Evolutionary conservation across 495 filamentous ascomycete genomes (phyloP), one percentile per base, ranked within the genome.

Genomic region (Talaromyces wortmannii): DNA sequence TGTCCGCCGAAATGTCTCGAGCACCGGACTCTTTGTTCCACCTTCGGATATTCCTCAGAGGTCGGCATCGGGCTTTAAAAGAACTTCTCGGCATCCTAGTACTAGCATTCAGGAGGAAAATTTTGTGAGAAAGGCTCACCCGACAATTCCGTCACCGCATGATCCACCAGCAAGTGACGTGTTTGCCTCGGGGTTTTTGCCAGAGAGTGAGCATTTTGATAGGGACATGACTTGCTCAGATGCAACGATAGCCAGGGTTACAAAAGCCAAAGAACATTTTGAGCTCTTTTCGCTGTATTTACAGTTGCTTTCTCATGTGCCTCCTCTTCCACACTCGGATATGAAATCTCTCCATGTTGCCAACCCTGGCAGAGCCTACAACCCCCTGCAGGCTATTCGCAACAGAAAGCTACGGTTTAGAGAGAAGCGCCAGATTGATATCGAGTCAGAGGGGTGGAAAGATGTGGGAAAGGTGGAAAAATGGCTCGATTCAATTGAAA

Each of bases 361-460:
- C 42, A 62, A 52, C 15, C 59, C 83, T 36, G 83, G 84, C 29
- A 81, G 91, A 48, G 60, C 65, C 1, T 96, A 96, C 61, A 92
- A 97, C 64, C 92, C 91, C 5, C 75, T 97, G 18, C 92, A 97
- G 62, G 86, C 84, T 60, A 85, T 96, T 48, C 83, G 92, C 16
- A 95, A 97, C 61, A 79, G 91, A 18, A 87, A 89, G 58, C 77
- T 92, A 5, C 79, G 92, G 50, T 83, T 85, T 51, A 78, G 89
- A 29, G 87, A 91, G 65, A 77, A 86, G 31, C 83, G 81, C 55
- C 66, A 78, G 0, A 83, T 95, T 36, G 82, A 92, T 61, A 78
- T 84, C 13, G 82, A 87, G 45, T 74, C 77, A n/a, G 81, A 87
- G 50, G 87, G 87, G 1, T 97, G 91, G 80, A 77, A 80, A 52